A percentile compares a stretch with the other conserved stretches of the same genome.
Conservation (phyloP, 495 filamentous ascomycete genomes). For the Evernia prunastri region DNA sequence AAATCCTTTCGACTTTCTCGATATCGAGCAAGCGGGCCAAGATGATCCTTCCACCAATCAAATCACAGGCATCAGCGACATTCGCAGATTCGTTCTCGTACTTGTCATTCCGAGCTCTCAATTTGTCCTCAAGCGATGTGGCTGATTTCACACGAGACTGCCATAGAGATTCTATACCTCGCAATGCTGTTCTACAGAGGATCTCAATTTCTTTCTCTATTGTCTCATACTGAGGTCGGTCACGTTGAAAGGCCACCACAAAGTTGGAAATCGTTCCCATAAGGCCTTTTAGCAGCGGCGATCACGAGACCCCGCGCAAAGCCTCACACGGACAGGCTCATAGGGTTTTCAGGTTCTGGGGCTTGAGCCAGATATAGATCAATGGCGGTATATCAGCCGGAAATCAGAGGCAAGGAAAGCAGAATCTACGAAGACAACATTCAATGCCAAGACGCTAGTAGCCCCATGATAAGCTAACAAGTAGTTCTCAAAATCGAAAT, state of each 20-base stretch:
- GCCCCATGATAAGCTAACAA: no score
- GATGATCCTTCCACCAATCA: no score
- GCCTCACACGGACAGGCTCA: neutral
- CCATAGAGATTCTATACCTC: neutral
- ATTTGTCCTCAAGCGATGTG: slow-evolving; percentile 7
- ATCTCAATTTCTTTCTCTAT: neutral
- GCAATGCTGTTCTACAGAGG: neutral
- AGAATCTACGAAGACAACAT: no score
- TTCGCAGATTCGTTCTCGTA: neutral
- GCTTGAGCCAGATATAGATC: neutral
- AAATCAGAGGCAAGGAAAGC: no score
- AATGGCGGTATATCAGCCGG: no score
- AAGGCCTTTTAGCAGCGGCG: neutral
- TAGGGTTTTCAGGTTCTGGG: no score
- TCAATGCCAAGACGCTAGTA: no score
- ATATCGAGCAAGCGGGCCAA: neutral
- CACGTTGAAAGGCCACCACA: neutral
- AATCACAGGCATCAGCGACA: no score
- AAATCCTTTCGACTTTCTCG: neutral
- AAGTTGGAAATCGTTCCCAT: neutral
- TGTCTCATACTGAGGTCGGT: neutral
- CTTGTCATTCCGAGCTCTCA: neutral
- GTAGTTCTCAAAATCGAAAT: no score
- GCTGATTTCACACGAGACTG: slow-evolving; percentile 5
- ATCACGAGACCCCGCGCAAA: no score